Evolutionary conservation across 2,329 filamentous ascomycete genomes (phyloP).

Genomic region (Trichoderma guizhouense): DNA sequence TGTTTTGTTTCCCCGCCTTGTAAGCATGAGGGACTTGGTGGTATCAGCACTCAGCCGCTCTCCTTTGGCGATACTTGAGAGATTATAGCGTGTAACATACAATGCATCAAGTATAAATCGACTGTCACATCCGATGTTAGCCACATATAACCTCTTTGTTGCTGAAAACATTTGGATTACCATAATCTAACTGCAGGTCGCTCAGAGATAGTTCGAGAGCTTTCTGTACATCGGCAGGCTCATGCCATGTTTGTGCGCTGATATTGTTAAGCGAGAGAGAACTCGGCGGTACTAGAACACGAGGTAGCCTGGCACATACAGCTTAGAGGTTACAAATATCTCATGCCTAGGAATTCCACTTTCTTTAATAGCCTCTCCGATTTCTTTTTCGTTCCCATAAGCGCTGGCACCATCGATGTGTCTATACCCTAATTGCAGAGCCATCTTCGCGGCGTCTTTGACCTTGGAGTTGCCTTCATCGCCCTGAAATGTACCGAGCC

Average conservation of each 20-base stretch:
- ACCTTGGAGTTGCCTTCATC: not conserved
- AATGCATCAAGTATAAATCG: conserved; percentile 11
- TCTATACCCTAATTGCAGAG: not conserved
- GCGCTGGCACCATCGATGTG: conserved; percentile 7
- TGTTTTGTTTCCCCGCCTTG: conserved; percentile 5
- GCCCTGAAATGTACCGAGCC: not conserved
- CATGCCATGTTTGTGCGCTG: conserved; percentile 11
- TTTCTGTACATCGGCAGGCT: not conserved
- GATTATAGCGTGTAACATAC: not conserved
- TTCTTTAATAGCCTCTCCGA: not conserved
- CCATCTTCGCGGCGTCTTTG: not conserved
- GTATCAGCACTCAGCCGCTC: not conserved
- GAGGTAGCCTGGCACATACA: not conserved
- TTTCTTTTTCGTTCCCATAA: conserved; percentile 7
- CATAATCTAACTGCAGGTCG: conserved; percentile 2
- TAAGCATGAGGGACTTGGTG: conserved; percentile 6
- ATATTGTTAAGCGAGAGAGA: not conserved
- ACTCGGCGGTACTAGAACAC: not conserved
- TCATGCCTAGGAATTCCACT: not conserved
- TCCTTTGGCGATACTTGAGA: not conserved
- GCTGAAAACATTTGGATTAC: not conserved
- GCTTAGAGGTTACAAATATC: conserved; percentile 3
- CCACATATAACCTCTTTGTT: not conserved
- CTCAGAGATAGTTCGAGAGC: not conserved
- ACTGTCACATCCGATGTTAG: not conserved